Percentiles rank a stretch among this genome's conserved stretches.
Evolutionary conservation across 371 early-diverging fungal species (phyloP).

Genomic region (Chytridium lagenaria): DNA sequence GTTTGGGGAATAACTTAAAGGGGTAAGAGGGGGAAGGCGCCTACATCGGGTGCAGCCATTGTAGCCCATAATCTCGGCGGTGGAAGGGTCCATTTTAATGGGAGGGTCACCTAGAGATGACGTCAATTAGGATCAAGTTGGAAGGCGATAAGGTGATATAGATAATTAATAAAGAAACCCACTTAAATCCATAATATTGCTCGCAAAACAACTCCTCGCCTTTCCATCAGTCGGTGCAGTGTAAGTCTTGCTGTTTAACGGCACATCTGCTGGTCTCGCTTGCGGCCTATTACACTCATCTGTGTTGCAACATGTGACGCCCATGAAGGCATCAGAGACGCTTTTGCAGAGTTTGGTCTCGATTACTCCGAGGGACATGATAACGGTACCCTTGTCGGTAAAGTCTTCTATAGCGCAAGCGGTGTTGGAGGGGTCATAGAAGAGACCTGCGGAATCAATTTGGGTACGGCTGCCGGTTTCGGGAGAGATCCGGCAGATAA

Average conservation of each 20-base stretch:
- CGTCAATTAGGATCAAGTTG: background rate
- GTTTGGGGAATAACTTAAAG: background rate
- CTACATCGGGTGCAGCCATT: background rate
- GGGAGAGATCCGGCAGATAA: background rate
- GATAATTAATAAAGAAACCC: background rate
- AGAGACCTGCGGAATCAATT: background rate
- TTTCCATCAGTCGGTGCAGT: no score
- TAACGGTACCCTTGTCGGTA: background rate
- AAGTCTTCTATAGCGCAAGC: conserved; percentile 6
- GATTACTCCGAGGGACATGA: background rate
- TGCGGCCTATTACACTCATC: background rate
- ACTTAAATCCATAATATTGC: conserved; percentile 4
- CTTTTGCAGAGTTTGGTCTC: background rate
- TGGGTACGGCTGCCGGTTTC: background rate
- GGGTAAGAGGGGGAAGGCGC: background rate
- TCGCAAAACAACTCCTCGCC: background rate
- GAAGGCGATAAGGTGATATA: background rate
- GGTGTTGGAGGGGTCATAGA: background rate
- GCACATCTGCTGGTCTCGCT: background rate
- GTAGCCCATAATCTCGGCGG: background rate
- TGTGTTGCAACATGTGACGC: background rate
- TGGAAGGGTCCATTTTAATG: background rate
- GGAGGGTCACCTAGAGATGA: background rate
- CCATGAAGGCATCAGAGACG: background rate
- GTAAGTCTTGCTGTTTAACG: no score